A percentile compares a stretch with the other conserved stretches of the same genome.
Conservation (phyloP, 306 rosid species). For the Gillenia trifoliata region DNA sequence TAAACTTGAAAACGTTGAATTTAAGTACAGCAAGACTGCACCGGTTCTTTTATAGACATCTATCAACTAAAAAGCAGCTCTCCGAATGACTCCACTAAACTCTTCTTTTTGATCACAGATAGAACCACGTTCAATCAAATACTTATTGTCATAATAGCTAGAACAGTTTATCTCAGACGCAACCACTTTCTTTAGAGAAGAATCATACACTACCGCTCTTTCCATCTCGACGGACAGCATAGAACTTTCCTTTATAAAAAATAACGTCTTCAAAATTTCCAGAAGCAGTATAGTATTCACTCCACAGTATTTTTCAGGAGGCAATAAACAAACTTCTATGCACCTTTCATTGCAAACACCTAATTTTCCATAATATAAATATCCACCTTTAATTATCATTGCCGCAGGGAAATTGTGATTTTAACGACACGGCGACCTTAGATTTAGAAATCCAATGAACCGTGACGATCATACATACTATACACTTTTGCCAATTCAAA, state of each 20-base stretch:
- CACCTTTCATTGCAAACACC: neutral
- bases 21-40: neutral
- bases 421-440: neutral
- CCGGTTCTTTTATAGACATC: neutral
- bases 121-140: too few relatives aligned
- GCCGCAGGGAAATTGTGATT: neutral
- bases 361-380: neutral
- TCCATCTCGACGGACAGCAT: neutral
- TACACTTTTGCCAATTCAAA: neutral
- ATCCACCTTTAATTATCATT: neutral
- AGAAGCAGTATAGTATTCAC: too few relatives aligned
- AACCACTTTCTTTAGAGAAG: neutral
- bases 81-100: slow-evolving; percentile 36
- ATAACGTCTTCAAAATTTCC: slow-evolving; percentile 4
- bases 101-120: too few relatives aligned
- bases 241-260: neutral
- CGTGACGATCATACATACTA: too few relatives aligned
- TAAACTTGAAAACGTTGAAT: neutral
- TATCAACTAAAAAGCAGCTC: neutral
- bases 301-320: too few relatives aligned
- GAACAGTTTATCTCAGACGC: neutral
- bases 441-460: neutral
- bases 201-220: neutral
- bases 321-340: neutral
- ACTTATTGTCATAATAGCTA: too few relatives aligned